Base-by-base conservation (phyloP, 2,329 filamentous ascomycete genomes). In the Pyrenophora teres region DNA sequence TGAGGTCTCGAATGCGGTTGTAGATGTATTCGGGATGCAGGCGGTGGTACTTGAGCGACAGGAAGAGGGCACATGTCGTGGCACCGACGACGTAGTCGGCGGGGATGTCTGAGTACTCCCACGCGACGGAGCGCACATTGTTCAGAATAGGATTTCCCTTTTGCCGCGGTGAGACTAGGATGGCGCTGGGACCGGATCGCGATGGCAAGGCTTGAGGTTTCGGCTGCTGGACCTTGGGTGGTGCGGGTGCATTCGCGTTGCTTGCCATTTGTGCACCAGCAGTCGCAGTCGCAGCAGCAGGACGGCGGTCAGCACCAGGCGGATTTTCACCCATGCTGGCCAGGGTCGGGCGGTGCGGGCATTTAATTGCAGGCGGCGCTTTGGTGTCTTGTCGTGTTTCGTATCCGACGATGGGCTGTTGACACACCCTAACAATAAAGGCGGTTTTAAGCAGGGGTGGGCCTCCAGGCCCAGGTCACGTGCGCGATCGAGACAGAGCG, bases 21-120 rank as follows among this genome's bases (percentile, higher is more conserved):
- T 97, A 97, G 66, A 99, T 91, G 78, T 99, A 99, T 75, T 99
- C 94, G 0, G 94, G 94, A 70, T 99, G 94, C 45, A 99, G 82
- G 23, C 93, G 90, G 74, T 99, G 94, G 74, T 99, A 99, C 74
- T 97, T 99, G 47, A 99, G 83, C 40, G 90, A 95, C 36, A 99
- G 79, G 70, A 97, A 99, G 4, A 99, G 81, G 0, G 90, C 92
- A 67, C 93, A 96, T 6, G 92, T 96, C 0, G 92, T 96, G 36
- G 83, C 71, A 0, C 94, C 93, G 40, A 97, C 80, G 7, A 93
- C 88, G 72, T 95, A 99, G 76, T 99, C 94, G 27, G 93, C 90
- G 1, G 89, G 87, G n/a, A 96, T 96, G 68, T 97, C 93, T 56
- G 90, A 92, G 74, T 96, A 97, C 75, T 99, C 94, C 94, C 94